A percentile compares a stretch with the other conserved stretches of the same genome.
These are phyloP conservation scores for Skeletonema tropicum DNA, from an alignment of 108 stramenopile genomes.

Conservation along the genomic window DNA sequence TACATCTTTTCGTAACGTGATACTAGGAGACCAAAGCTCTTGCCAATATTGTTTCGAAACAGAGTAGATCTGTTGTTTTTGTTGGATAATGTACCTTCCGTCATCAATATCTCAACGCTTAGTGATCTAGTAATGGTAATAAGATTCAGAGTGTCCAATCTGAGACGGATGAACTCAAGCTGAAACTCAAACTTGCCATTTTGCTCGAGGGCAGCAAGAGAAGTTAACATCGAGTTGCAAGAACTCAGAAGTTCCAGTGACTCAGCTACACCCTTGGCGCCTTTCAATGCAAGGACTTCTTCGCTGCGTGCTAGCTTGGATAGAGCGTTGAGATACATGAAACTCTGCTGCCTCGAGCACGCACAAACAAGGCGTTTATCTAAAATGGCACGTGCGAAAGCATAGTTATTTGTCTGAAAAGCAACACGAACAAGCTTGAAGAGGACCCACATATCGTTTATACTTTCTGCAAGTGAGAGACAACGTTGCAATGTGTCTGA, in stretches of 20 bases:
- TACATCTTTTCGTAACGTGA: slow-evolving; percentile 31
- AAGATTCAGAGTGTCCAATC: slow-evolving; percentile 27
- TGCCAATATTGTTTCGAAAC: slow-evolving; percentile 12
- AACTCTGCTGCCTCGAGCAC: slow-evolving; percentile 23
- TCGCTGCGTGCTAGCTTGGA: slow-evolving; percentile 21
- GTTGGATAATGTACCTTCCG: slow-evolving; percentile 14
- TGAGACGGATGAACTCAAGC: slow-evolving; percentile 9
- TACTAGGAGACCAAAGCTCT: slow-evolving; percentile 19
- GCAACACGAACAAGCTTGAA: slow-evolving; percentile 27
- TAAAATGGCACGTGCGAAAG: slow-evolving; percentile 21
- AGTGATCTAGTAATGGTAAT: slow-evolving; percentile 2
- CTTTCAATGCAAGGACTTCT: slow-evolving; percentile 18
- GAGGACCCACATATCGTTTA: slow-evolving; percentile 18
- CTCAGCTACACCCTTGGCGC: slow-evolving; percentile 11
- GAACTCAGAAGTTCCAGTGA: slow-evolving; percentile 14
- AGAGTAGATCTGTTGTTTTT: slow-evolving; percentile 11
- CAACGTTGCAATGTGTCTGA: slow-evolving; percentile 2
- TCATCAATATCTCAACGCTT: slow-evolving; percentile 18
- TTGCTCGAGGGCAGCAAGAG: slow-evolving; percentile 12
- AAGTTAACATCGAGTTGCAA: slow-evolving; percentile 15
- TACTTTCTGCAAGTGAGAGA: slow-evolving; percentile 2
- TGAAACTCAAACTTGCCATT: slow-evolving; percentile 31
- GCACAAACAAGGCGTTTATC: slow-evolving; percentile 5
- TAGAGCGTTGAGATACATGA: slow-evolving; percentile 22
- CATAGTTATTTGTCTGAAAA: slow-evolving; percentile 20